Evolutionary conservation across 345 rosid genomes (phyloP).

Genomic region (Diplotaxis tenuifolia): DNA sequence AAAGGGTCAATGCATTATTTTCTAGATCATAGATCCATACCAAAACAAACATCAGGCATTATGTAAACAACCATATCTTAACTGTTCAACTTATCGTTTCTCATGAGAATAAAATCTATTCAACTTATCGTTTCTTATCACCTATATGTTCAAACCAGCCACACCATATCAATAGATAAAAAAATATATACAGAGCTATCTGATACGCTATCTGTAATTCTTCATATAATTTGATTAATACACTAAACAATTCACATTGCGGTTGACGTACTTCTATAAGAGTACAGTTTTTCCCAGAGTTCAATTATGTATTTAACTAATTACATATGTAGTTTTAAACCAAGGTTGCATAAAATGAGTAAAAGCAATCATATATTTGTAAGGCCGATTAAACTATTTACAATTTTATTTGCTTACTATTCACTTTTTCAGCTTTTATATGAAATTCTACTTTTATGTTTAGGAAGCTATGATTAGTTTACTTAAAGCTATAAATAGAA

Average conservation of each 20-base stretch:
- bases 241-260: too few species aligned
- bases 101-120: too few species aligned
- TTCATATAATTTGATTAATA: too few species aligned
- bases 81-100: too few species aligned
- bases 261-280: neutral
- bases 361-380: neutral
- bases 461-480: slow-evolving; percentile 17
- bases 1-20: slow-evolving; percentile 25
- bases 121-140: too few species aligned
- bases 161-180: too few species aligned
- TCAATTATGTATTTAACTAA: neutral
- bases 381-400: neutral
- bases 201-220: too few species aligned
- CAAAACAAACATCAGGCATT: slow-evolving; percentile 25
- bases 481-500: neutral
- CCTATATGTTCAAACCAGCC: too few species aligned
- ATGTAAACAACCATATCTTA: slow-evolving; percentile 13
- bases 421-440: neutral
- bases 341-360: too few species aligned
- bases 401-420: neutral
- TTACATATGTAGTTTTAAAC: neutral
- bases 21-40: slow-evolving; percentile 8
- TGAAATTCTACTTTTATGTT: neutral
- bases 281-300: neutral
- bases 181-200: too few species aligned